Conservation (phyloP, 169 alveolate species). For the Plasmodium ovale region DNA sequence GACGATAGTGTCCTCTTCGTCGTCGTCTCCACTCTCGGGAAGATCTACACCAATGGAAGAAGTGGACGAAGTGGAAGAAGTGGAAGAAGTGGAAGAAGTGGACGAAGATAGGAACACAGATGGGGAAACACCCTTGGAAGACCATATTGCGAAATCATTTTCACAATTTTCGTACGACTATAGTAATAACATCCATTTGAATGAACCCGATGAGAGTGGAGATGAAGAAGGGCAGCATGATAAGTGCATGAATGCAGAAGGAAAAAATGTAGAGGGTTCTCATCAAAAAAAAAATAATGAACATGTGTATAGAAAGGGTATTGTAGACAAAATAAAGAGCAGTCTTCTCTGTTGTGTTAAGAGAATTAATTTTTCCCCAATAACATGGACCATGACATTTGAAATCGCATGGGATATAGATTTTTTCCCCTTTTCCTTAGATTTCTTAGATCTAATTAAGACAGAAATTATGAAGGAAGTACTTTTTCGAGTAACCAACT, state of each 20-base stretch:
- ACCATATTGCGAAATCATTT: conserved; percentile 43
- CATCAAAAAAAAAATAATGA: conserved; percentile 60
- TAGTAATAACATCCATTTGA: conserved; percentile 72
- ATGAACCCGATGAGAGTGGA: conserved; percentile 35
- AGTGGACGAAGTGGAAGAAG: conserved; percentile 1
- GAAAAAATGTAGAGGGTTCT: too few relatives aligned
- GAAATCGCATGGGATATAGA: conserved; percentile 78
- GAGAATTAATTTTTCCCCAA: conserved; percentile 59
- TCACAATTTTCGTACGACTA: conserved; percentile 68
- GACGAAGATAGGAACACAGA: too few relatives aligned
- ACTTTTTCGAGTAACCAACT: conserved; percentile 78
- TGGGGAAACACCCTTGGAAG: conserved; percentile 21
- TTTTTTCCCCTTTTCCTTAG: conserved; percentile 79
- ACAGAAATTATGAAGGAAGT: conserved; percentile 79
- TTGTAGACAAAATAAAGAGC: conserved; percentile 74
- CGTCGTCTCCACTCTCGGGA: conserved; percentile 16
- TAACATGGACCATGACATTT: conserved; percentile 77
- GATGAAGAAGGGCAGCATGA: conserved; percentile 64
- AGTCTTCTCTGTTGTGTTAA: conserved; percentile 65
- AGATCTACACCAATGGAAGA: conserved; percentile 41
- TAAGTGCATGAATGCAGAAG: too few relatives aligned
- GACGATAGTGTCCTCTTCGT: not conserved
- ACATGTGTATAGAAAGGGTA: conserved; percentile 77
- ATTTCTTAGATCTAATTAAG: conserved; percentile 80
- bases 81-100: too few relatives aligned